These are phyloP conservation scores for Sphenostylis stenocarpa DNA, from an alignment of 306 rosid species.

Conservation along the genomic window DNA sequence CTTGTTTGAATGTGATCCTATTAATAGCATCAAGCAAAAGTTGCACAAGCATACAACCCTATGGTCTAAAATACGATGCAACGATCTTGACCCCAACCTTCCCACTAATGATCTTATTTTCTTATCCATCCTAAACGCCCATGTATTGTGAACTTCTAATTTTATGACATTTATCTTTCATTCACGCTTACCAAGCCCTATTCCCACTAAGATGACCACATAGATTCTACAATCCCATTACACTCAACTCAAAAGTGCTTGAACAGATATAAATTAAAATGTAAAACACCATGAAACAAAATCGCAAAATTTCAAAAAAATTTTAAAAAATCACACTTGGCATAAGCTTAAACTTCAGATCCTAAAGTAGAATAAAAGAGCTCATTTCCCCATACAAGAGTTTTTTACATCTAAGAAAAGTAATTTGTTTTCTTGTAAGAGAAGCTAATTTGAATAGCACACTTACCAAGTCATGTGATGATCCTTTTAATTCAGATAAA, in stretches of 20 bases:
- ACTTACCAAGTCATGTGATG: conserved; percentile 97
- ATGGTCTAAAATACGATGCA: background rate
- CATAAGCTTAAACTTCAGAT: background rate
- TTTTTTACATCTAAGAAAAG: background rate
- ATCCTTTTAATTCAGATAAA: conserved; percentile 77
- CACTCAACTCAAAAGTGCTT: background rate
- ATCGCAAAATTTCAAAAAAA: background rate
- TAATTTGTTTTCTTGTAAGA: conserved; percentile 8
- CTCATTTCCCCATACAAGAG: background rate
- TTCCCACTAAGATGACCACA: background rate
- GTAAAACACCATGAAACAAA: background rate
- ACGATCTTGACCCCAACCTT: background rate
- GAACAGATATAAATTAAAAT: background rate
- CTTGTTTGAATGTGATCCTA: no score
- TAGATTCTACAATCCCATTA: background rate
- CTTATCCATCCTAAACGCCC: background rate
- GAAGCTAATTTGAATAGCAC: conserved; percentile 16
- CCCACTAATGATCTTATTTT: background rate
- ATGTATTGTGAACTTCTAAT: background rate
- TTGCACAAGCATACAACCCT: background rate
- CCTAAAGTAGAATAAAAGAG: background rate
- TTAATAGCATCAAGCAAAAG: no score
- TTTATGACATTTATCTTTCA: background rate
- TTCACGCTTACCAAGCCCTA: background rate
- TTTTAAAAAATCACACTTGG: background rate